Percentiles rank a stretch among this genome's conserved stretches.
phyloP scores from a whole-genome alignment of 108 stramenopile genomes.

The Pseudonitzschia delicatissima region DNA sequence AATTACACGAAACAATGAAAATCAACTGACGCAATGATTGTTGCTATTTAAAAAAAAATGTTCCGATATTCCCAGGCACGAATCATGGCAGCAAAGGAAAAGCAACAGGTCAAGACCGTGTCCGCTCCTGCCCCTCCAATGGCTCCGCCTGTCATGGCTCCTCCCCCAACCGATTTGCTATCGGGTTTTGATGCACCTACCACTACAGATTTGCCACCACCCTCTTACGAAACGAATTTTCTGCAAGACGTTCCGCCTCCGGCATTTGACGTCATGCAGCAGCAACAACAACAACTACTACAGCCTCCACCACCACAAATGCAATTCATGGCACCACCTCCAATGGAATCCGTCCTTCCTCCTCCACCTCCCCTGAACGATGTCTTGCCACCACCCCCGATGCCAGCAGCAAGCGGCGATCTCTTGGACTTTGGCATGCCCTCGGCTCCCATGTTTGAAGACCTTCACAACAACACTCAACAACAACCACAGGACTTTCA shows the following conservation, averaged over 20 bases:
- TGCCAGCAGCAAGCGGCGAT: not conserved
- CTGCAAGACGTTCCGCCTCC: conserved; percentile 37
- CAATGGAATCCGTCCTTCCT: conserved; percentile 22
- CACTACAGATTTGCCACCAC: conserved; percentile 31
- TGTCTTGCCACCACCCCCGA: conserved; percentile 22
- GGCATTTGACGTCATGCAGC: conserved; percentile 54
- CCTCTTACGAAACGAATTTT: conserved; percentile 50
- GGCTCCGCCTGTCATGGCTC: conserved; percentile 9
- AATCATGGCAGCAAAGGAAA: conserved; percentile 85
- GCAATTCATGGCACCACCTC: conserved; percentile 28
- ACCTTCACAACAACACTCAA: conserved; percentile 18
- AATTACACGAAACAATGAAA: too few species aligned
- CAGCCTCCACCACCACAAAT: not conserved
- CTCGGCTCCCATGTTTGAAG: conserved; percentile 52
- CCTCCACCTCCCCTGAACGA: conserved; percentile 21
- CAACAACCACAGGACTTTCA: conserved; percentile 4
- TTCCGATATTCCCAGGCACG: conserved; percentile 68
- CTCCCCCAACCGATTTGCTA: conserved; percentile 23
- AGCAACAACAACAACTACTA: conserved; percentile 2
- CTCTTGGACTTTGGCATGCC: not conserved
- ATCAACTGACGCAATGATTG: too few species aligned
- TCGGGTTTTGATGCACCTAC: conserved; percentile 41
- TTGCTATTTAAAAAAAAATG: too few species aligned
- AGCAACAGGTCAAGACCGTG: conserved; percentile 40
- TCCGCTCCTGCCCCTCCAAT: conserved; percentile 10